phyloP scores from a whole-genome alignment of 2,329 filamentous ascomycete genomes.

The Colletotrichum caudatum region DNA sequence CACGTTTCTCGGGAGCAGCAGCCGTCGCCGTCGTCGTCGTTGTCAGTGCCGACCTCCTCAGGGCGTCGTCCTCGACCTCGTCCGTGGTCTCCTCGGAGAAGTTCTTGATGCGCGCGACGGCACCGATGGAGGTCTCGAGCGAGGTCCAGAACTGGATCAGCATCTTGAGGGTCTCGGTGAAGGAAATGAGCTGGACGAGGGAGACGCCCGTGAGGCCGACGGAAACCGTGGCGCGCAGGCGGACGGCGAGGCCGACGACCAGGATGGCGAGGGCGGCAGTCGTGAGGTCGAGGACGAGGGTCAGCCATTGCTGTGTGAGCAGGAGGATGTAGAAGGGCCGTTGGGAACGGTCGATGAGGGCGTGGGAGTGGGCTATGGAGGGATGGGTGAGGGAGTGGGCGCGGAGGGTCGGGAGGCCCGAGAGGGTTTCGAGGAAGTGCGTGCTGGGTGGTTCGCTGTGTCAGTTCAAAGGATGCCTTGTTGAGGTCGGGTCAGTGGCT shows the following conservation, averaged over 20 bases:
- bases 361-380: constrained; percentile 58
- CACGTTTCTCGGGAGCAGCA: no score
- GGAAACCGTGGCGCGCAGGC: constrained; percentile 34
- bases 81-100: constrained; percentile 47
- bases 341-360: constrained; percentile 66
- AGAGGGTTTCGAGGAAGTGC: constrained; percentile 60
- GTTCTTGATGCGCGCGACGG: constrained; percentile 46
- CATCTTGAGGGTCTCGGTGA: constrained; percentile 50
- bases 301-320: constrained; percentile 69
- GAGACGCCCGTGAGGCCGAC: constrained; percentile 45
- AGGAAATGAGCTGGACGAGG: constrained; percentile 50
- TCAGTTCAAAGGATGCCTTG: background rate
- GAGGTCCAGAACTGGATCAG: constrained; percentile 52
- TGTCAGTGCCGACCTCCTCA: background rate
- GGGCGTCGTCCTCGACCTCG: constrained; percentile 45
- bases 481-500: constrained; percentile 43
- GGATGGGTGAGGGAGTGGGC: constrained; percentile 65
- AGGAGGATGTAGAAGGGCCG: constrained; percentile 68
- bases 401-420: constrained; percentile 62
- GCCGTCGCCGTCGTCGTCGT: background rate
- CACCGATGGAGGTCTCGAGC: constrained; percentile 48
- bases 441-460: constrained; percentile 41
- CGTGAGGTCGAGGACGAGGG: constrained; percentile 62
- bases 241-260: constrained; percentile 60
- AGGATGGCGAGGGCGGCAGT: constrained; percentile 60